Conservation (phyloP, 2,329 filamentous ascomycete species). For the Monilinia aucupariae region DNA sequence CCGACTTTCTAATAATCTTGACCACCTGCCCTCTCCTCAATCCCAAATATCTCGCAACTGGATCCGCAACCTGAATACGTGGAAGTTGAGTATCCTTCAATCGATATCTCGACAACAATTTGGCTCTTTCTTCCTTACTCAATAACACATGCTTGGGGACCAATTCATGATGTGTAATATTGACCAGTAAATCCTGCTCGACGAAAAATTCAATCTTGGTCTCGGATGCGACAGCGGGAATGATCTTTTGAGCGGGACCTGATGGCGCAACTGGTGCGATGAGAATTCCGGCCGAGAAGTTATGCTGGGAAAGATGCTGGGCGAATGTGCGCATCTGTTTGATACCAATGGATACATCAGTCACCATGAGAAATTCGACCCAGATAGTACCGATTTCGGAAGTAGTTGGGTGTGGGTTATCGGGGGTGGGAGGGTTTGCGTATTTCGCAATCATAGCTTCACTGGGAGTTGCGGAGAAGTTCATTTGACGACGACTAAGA, state of each 20-base stretch:
- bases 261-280: constrained; percentile 79
- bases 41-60: constrained; percentile 86
- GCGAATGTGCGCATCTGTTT: constrained; percentile 90
- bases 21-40: constrained; percentile 89
- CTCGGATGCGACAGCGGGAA: constrained; percentile 68
- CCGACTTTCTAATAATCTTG: constrained; percentile 93
- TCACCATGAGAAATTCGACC: constrained; percentile 71
- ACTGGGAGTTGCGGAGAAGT: constrained; percentile 81
- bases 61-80: constrained; percentile 84
- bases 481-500: constrained; percentile 71
- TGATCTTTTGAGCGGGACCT: constrained; percentile 79
- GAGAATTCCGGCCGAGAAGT: constrained; percentile 87
- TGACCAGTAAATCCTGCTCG: constrained; percentile 92
- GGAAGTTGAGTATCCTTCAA: constrained; percentile 97
- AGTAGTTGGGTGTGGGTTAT: constrained; percentile 61
- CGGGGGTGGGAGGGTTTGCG: constrained; percentile 63
- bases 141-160: constrained; percentile 91
- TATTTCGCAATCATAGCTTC: constrained; percentile 80
- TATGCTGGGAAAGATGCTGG: constrained; percentile 70
- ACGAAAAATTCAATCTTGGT: constrained; percentile 90
- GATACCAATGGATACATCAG: constrained; percentile 75
- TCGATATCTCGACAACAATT: constrained; percentile 81
- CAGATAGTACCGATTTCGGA: constrained; percentile 82
- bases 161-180: constrained; percentile 96
- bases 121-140: constrained; percentile 81